These are phyloP conservation scores for Leccinum imitatum DNA, from an alignment of 768 basidiomycete genomes.

Conservation along the genomic window DNA sequence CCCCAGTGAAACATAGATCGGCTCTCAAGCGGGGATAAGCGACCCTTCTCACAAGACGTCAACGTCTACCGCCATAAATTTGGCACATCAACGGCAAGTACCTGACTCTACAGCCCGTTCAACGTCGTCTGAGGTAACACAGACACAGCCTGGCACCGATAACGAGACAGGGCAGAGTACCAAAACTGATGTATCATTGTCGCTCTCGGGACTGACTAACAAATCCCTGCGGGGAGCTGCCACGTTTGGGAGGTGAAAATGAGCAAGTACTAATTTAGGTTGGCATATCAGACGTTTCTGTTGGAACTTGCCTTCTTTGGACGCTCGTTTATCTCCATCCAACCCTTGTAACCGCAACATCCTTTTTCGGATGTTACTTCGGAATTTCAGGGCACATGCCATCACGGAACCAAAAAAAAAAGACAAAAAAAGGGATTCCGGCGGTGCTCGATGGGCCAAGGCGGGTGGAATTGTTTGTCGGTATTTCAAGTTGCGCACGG, in stretches of 20 bases:
- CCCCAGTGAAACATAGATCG: constrained; percentile 10
- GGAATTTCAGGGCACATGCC: constrained; percentile 10
- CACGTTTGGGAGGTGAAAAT: constrained; percentile 28
- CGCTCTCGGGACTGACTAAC: constrained; percentile 1
- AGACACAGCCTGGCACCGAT: constrained; percentile 22
- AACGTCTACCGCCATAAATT: not conserved
- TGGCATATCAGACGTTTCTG: constrained; percentile 31
- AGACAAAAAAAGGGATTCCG: not conserved
- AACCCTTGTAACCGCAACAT: constrained; percentile 7
- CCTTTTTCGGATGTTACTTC: constrained; percentile 7
- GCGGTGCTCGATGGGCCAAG: constrained; percentile 2
- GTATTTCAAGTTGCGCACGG: not conserved
- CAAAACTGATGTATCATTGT: constrained; percentile 14
- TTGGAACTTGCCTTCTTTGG: constrained; percentile 28
- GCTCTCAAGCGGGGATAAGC: constrained; percentile 1
- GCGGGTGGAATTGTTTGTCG: constrained; percentile 10
- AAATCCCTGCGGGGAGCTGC: not conserved
- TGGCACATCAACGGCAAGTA: not conserved
- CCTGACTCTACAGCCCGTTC: not conserved
- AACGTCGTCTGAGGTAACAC: constrained; percentile 7
- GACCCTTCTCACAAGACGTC: constrained; percentile 10
- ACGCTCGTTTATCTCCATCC: constrained; percentile 17
- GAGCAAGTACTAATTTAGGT: constrained; percentile 13
- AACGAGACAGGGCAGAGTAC: constrained; percentile 1
- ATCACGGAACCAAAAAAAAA: not conserved